Evolutionary conservation across 1,139 yeast species (phyloP).

Genomic region (Nematodospora anomalae): DNA sequence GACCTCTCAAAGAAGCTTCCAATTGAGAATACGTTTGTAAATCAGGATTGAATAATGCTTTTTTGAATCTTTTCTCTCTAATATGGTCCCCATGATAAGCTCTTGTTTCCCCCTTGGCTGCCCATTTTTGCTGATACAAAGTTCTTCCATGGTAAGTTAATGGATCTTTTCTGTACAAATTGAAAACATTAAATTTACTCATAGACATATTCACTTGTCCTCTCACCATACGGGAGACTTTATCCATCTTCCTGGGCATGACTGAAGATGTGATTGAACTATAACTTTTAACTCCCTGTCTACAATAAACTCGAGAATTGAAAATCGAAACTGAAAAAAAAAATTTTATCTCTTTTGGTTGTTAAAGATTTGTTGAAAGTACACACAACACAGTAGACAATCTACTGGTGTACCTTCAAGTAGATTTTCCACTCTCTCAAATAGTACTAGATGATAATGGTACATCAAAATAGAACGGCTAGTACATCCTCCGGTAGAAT

Average conservation of each 20-base stretch:
- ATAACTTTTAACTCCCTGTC: background rate
- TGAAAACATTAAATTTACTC: slow-evolving; percentile 90
- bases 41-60: slow-evolving; percentile 62
- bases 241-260: slow-evolving; percentile 66
- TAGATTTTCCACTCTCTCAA: no score
- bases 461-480: background rate
- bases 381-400: background rate
- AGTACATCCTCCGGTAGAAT: slow-evolving; percentile 5
- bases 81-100: slow-evolving; percentile 95
- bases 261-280: background rate
- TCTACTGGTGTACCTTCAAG: no score
- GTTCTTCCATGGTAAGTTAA: slow-evolving; percentile 56
- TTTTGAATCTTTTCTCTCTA: slow-evolving; percentile 80
- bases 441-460: background rate
- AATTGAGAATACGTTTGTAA: slow-evolving; percentile 83
- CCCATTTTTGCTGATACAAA: slow-evolving; percentile 88
- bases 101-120: slow-evolving; percentile 87
- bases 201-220: slow-evolving; percentile 86
- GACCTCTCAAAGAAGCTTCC: slow-evolving; percentile 71
- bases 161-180: slow-evolving; percentile 68
- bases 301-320: no score
- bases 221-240: slow-evolving; percentile 59
- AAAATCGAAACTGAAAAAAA: background rate
- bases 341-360: background rate
- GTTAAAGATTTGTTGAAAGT: background rate